Evolutionary conservation across 1,139 yeast genomes (phyloP).

Genomic region (Lodderomyces beijingensis): DNA sequence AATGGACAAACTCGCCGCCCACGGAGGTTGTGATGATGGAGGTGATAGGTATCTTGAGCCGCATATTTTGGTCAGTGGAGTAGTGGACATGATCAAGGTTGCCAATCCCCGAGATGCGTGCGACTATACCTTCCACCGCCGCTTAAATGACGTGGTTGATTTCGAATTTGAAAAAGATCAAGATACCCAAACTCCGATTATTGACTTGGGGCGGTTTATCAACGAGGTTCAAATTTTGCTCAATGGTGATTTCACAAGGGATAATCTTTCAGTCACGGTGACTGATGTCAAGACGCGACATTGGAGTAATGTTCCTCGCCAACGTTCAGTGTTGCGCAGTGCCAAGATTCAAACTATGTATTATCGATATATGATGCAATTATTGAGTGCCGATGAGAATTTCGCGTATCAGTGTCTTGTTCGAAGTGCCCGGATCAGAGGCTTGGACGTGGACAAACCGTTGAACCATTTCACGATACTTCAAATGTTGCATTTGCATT

Average conservation of each 20-base stretch:
- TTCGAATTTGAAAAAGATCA: conserved; percentile 7
- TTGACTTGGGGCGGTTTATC: conserved; percentile 23
- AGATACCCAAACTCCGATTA: conserved; percentile 5
- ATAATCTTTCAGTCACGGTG: conserved; percentile 21
- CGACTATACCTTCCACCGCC: conserved; percentile 4
- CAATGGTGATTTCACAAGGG: conserved; percentile 13
- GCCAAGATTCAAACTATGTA: conserved; percentile 56
- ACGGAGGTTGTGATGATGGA: too few relatives aligned
- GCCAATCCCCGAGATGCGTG: conserved; percentile 11
- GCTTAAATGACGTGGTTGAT: conserved; percentile 2
- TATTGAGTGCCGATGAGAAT: conserved; percentile 22
- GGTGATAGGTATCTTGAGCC: background rate
- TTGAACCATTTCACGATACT: conserved; percentile 36
- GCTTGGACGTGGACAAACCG: conserved; percentile 46
- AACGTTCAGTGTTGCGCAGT: conserved; percentile 41
- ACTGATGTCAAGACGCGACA: conserved; percentile 61
- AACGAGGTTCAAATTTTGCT: conserved; percentile 13
- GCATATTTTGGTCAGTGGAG: conserved; percentile 51
- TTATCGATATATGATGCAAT: conserved; percentile 44
- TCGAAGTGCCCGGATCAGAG: conserved; percentile 42
- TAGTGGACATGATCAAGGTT: conserved; percentile 49
- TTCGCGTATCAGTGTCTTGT: conserved; percentile 32
- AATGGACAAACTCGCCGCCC: too few relatives aligned
- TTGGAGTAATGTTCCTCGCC: conserved; percentile 38
- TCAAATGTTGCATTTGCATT: conserved; percentile 31